A percentile compares a stretch with the other conserved stretches of the same genome.
Conservation (phyloP, 1,284 basidiomycete genomes). For the Agaricales sp. region DNA sequence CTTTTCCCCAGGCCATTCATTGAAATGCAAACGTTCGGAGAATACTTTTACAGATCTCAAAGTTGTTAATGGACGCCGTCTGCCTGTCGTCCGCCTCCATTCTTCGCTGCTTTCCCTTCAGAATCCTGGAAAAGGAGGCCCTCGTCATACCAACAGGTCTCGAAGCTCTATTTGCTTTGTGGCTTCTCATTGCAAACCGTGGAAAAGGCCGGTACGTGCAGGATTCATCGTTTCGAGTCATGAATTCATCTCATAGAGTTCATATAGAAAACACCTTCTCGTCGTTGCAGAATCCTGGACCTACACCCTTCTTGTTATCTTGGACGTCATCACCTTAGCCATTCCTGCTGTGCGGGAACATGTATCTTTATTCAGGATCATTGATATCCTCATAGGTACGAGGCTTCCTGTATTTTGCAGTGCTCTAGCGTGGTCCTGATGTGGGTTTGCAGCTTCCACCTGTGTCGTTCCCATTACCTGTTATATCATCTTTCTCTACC, state of each 20-base stretch:
- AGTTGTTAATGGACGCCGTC: not conserved
- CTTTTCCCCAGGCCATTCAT: conserved; percentile 13
- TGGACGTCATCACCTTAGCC: not conserved
- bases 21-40: conserved; percentile 1
- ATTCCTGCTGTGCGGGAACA: conserved; percentile 9
- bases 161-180: not conserved
- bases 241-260: not conserved
- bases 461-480: conserved; percentile 48
- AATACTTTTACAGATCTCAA: not conserved
- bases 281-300: not conserved
- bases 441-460: conserved; percentile 37
- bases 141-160: not conserved
- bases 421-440: not conserved
- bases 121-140: not conserved
- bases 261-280: not conserved
- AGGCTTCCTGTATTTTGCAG: not conserved
- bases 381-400: conserved; percentile 37
- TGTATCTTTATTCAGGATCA: conserved; percentile 21
- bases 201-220: not conserved
- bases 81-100: conserved; percentile 1
- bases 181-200: not conserved
- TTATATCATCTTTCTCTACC: conserved; percentile 45
- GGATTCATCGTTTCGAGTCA: not conserved
- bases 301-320: not conserved
- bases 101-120: conserved; percentile 1